Evolutionary conservation across 768 basidiomycete genomes (phyloP), one percentile per base, ranked within the genome.

Genomic region (Aureoboletus auriporus): DNA sequence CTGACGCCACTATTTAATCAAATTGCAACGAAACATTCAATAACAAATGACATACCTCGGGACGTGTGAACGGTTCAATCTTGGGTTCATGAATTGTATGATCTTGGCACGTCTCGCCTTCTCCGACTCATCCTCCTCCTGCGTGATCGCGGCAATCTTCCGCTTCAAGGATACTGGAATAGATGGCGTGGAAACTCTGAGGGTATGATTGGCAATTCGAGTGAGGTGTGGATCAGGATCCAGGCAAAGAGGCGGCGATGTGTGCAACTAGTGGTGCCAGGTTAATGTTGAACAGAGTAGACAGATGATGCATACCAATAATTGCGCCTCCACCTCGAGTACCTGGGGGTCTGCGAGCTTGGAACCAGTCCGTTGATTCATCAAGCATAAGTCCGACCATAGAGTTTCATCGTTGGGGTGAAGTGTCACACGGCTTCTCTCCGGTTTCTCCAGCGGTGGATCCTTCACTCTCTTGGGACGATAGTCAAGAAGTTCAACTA

Each of bases 401-500:
- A 89, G 63, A 0, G 85, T 85, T 66, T 92, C 90, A 11, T 79
- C 68, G 51, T 80, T 90, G 14, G 89, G 86, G 49, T 85, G 84
- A 20, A 93, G 77, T 11, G 90, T 82, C 10, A 86, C 83, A 42
- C 86, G 84, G 42, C 83, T 83, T 52, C 67, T 71, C 53, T 82
- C 78, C 2, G 83, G 80, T 53, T 74, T 77, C 57, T 78, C 80
- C 12, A 77, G 74, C 0, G 72, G 61, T n/a, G 77, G 71, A 30
- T 88, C 84, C 48, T 77, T 82, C 46, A 62, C 64, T 60, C 70
- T 75, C 46, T 77, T 74, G 7, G 82, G 80, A 9, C 88, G 76
- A 59, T 87, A 86, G 61, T 93, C 89, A 31, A 86, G 71, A 23
- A 92, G 75, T 62, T 93, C 89, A 2, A 91, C 90, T 50, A 93